Base-by-base conservation (phyloP, 1,284 basidiomycete species). In the Mycena sp. region DNA sequence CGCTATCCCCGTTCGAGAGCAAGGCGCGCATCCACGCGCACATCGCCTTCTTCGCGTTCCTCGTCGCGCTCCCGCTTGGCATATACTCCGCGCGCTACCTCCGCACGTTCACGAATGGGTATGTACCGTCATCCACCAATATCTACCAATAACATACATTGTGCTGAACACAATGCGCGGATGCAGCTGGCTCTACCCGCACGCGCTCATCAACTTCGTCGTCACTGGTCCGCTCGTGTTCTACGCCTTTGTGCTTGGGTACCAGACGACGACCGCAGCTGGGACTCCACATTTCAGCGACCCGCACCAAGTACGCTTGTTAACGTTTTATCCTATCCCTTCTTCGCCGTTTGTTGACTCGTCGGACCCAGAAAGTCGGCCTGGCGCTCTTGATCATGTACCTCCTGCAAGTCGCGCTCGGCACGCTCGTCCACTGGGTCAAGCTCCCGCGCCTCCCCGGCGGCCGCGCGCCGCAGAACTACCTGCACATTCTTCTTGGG, bases 301-400 rank as follows among this genome's bases (percentile, higher is more conserved):
- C 61, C 74, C 35, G 41, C 66, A 75, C n/a, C 57, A 65, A 49
- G 69, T 71, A 16, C 68, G 50, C 55, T n/a, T 48, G n/a, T n/a
- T n/a, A n/a, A n/a, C n/a, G n/a, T n/a, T n/a, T n/a, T n/a, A n/a
- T n/a, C n/a, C n/a, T n/a, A n/a, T n/a, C n/a, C 17, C 17, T 5
- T 3, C 21, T 21, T 21, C 21, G 25, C 3, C 28, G 19, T 16
- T n/a, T 19, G 19, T 7, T 45, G 5, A 7, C 46, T 32, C 19
- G 48, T 32, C 12, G 9, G 63, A 14, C 62, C 71, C 58, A 82
- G 78, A 75, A 75, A 75, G 64, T 74, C 25, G 84, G 84, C 35
- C 72, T 80, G 12, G 76, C 78, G 9, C 73, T 86, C 25, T 76
- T 85, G 58, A 71, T 82, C 51, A 68, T 86, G 52, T 77, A 83